These are phyloP conservation scores for Petunia hybrid DNA, from an alignment of 305 asterid species.

Conservation along the genomic window DNA sequence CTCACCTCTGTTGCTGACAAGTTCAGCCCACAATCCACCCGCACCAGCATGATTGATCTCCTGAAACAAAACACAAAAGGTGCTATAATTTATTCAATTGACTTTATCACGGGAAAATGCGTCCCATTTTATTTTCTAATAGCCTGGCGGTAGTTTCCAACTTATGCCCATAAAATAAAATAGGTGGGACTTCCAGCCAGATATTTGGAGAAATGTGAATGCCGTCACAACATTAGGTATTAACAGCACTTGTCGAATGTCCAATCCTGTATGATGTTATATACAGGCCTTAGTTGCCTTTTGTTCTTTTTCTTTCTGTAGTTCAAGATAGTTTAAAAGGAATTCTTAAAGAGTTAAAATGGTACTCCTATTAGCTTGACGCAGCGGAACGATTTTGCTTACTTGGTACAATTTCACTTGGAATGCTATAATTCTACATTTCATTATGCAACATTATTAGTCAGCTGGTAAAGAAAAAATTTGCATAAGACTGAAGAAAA, in stretches of 20 bases:
- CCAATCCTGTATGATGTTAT: neutral
- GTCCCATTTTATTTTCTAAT: neutral
- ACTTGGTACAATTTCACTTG: neutral
- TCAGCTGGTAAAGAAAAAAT: neutral
- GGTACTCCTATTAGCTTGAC: neutral
- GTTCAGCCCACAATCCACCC: constrained; percentile 94
- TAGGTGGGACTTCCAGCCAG: neutral
- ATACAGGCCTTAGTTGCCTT: too few species aligned
- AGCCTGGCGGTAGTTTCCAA: neutral
- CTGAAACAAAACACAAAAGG: constrained; percentile 37
- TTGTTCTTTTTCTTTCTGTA: too few species aligned
- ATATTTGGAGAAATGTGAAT: constrained; percentile 9
- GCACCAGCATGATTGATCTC: constrained; percentile 96
- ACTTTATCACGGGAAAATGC: neutral
- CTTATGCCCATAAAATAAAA: neutral
- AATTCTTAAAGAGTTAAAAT: too few species aligned
- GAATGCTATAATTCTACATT: neutral
- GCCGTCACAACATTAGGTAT: neutral
- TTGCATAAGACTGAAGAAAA: neutral
- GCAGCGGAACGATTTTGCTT: neutral
- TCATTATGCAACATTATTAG: neutral
- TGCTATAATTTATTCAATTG: neutral
- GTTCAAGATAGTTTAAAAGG: too few species aligned
- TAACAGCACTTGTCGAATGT: neutral
- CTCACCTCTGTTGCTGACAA: constrained; percentile 81